A percentile compares a stretch with the other conserved stretches of the same genome.
These are phyloP conservation scores for Spiraea crenata DNA, from an alignment of 331 rosid genomes.

Conservation along the genomic window DNA sequence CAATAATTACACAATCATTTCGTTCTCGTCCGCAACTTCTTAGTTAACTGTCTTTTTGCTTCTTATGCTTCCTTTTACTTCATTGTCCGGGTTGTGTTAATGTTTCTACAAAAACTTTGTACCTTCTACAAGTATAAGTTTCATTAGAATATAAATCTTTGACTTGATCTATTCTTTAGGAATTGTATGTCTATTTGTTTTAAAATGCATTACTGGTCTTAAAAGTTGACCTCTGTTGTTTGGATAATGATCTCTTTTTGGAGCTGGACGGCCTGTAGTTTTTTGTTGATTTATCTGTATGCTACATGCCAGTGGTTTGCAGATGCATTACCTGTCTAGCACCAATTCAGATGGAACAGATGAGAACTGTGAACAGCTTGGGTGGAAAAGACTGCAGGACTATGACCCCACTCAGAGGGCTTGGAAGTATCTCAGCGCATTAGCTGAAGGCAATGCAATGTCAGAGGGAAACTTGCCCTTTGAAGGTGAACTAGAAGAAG, in stretches of 20 bases:
- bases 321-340: conserved; percentile 80
- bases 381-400: conserved; percentile 81
- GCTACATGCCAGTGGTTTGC: conserved; percentile 60
- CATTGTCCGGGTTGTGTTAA: not conserved
- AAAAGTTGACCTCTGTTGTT: not conserved
- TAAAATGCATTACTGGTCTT: not conserved
- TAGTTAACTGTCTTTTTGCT: not conserved
- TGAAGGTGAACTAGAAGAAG: conserved; percentile 79
- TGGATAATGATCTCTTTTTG: not conserved
- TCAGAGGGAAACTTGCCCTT: conserved; percentile 42
- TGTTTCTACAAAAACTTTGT: not conserved
- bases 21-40: not conserved
- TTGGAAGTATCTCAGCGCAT: conserved; percentile 64
- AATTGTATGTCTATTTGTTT: not conserved
- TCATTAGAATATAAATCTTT: not conserved
- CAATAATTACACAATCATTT: not conserved
- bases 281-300: conserved; percentile 31
- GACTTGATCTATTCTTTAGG: not conserved
- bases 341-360: conserved; percentile 66
- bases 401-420: conserved; percentile 63
- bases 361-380: conserved; percentile 64
- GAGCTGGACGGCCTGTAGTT: not conserved
- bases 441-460: conserved; percentile 57
- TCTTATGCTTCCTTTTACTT: not conserved
- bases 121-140: not conserved